A percentile compares a stretch with the other conserved stretches of the same genome.
Conservation (phyloP, 108 stramenopile genomes). For the Aureococcus anophagefferens region DNA sequence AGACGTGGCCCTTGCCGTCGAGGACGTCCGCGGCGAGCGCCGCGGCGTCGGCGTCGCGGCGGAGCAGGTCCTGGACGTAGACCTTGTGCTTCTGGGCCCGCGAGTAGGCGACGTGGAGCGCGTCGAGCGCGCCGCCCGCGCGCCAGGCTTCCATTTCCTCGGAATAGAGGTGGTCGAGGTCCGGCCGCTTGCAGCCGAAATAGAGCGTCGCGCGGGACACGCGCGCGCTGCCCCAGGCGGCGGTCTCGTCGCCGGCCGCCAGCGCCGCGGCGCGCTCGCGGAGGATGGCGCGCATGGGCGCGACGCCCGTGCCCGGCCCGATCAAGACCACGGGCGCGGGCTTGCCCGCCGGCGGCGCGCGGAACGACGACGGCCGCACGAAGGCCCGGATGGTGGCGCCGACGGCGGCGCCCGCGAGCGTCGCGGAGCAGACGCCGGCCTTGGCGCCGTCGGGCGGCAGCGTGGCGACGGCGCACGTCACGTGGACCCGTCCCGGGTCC, state of each 20-base stretch:
- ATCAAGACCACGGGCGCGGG: conserved; percentile 74
- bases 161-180: conserved; percentile 79
- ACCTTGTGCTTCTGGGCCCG: conserved; percentile 73
- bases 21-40: conserved; percentile 61
- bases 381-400: conserved; percentile 60
- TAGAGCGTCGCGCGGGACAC: conserved; percentile 70
- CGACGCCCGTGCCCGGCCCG: conserved; percentile 96
- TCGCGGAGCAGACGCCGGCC: conserved; percentile 76
- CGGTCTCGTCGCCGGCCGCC: background rate
- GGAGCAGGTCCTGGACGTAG: conserved; percentile 86
- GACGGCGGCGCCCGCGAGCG: conserved; percentile 42
- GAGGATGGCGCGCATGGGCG: conserved; percentile 88
- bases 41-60: conserved; percentile 26
- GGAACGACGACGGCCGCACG: conserved; percentile 77
- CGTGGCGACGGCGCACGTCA: conserved; percentile 71
- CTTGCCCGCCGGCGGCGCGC: conserved; percentile 31
- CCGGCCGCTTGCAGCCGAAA: conserved; percentile 83
- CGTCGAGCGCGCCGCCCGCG: conserved; percentile 52
- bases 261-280: conserved; percentile 56
- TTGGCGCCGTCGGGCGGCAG: conserved; percentile 47
- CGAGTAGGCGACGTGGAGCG: conserved; percentile 76
- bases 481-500: conserved; percentile 69
- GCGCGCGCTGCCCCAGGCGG: too few relatives aligned
- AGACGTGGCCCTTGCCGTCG: conserved; percentile 48
- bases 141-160: conserved; percentile 66